Percentiles rank a stretch among this genome's conserved stretches.
Conservation (phyloP, 2,329 filamentous ascomycete genomes). For the Xylariaceae sp. region DNA sequence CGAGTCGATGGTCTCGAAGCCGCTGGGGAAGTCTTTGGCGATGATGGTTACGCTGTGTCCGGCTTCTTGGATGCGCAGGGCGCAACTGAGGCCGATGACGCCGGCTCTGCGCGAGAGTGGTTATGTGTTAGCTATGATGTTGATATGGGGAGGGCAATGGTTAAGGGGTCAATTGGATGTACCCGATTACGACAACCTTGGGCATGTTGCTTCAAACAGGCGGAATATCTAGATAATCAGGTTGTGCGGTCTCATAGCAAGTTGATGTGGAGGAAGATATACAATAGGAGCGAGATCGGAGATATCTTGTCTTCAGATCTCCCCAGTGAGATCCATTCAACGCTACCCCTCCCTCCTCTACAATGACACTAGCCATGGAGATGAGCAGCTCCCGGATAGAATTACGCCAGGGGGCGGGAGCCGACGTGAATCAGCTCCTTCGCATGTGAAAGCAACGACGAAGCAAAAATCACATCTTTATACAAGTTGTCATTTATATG, state of each 20-base stretch:
- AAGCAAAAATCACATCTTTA: too few species aligned
- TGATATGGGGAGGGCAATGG: background rate
- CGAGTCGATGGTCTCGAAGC: constrained; percentile 41
- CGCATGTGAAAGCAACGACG: too few species aligned
- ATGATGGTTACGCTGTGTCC: constrained; percentile 40
- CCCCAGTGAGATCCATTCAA: too few species aligned
- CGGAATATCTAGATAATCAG: background rate
- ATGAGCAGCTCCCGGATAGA: too few species aligned
- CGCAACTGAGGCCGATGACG: constrained; percentile 47
- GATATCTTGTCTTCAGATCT: too few species aligned
- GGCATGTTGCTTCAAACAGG: constrained; percentile 15
- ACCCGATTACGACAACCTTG: constrained; percentile 29
- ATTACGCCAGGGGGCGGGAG: too few species aligned
- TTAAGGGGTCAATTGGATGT: constrained; percentile 1
- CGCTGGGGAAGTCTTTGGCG: constrained; percentile 43
- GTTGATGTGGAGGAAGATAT: background rate
- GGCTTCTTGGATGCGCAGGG: constrained; percentile 41
- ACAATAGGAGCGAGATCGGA: background rate
- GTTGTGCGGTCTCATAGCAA: background rate
- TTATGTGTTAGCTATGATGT: background rate
- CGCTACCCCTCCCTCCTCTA: too few species aligned
- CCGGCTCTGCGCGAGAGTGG: constrained; percentile 40
- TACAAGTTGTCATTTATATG: too few species aligned
- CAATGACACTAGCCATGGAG: too few species aligned
- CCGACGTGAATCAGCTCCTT: too few species aligned